Evolutionary conservation across 345 rosid species (phyloP).

Genomic region (Melaleuca alternifolia): DNA sequence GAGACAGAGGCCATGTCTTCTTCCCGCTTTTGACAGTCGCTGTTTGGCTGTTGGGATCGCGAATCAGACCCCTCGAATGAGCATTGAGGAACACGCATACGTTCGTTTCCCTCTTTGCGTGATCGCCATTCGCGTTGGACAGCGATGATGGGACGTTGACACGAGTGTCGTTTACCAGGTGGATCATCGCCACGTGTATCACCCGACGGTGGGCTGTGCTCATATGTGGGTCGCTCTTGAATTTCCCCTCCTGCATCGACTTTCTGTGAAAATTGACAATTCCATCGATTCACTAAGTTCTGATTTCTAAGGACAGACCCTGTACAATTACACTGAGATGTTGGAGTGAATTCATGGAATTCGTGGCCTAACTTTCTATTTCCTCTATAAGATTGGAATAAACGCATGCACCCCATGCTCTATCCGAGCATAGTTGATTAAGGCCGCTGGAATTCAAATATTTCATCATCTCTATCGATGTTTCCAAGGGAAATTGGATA

Average conservation of each 20-base stretch:
- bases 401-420: too few species aligned
- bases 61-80: background rate
- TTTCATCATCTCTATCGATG: accelerated
- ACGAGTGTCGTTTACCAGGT: background rate
- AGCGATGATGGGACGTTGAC: background rate
- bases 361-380: background rate
- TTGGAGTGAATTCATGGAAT: background rate
- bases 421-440: accelerated
- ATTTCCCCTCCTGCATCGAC: background rate
- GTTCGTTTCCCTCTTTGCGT: background rate
- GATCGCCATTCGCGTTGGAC: background rate
- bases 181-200: background rate
- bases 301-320: background rate
- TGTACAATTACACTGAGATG: background rate
- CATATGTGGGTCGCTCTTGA: background rate
- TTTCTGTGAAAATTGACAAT: background rate
- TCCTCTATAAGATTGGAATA: too few species aligned
- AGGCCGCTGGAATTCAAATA: accelerated
- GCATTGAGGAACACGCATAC: background rate
- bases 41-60: background rate
- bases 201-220: background rate
- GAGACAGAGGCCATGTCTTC: background rate
- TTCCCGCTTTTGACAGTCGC: background rate
- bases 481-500: background rate
- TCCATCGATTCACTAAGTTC: background rate